Evolutionary conservation across 192 early-diverging fungal genomes (phyloP), one percentile per base, ranked within the genome.

Genomic region (Podila epicladia): DNA sequence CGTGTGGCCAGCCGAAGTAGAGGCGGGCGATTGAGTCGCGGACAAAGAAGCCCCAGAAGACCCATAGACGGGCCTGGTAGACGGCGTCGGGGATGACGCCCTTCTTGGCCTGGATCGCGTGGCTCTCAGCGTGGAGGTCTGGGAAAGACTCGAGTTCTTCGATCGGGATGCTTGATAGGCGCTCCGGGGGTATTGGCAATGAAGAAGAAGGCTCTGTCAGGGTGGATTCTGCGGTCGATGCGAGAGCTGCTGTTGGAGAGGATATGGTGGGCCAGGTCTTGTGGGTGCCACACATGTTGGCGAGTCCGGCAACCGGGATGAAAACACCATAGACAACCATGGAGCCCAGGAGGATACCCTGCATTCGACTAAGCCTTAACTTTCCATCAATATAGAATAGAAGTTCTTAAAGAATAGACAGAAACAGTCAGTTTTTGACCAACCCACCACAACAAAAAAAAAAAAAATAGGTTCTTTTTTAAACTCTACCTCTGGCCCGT

Each of bases 1-100:
- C 77, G 35, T 73, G 67, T 1, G 77, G 77, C 77, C 77, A 80
- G 9, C 71, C 77, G 60, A 69, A 80, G 17, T 80, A 80, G 9
- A 80, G 48, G 15, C 71, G 60, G 20, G 71, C 28, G 19, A 80
- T 80, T 3, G 64, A 67, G 35, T 80, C 77, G 20, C 77, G 77
- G 19, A 55, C 22, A 53, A 61, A 80, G 12, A 65, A 59, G n/a
- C 62, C 66, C 77, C 77, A 80, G 33, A 80, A 80, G 24, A 66
- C 24, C 77, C 71, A 73, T 3, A 80, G 71, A 28, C 77, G 65
- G 50, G 71, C 69, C 22, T 80, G 77, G 38, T 73, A 80, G 15
- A 41, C 71, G 17, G 77, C 50, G 24, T 80, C 77, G 9, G 77
- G 77, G n/a, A 80, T 80, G 9, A 32, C n/a, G 9, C 67, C 62